These are phyloP conservation scores for Maudiozyma saulgeensis DNA, from an alignment of 805 yeast genomes.

Conservation along the genomic window DNA sequence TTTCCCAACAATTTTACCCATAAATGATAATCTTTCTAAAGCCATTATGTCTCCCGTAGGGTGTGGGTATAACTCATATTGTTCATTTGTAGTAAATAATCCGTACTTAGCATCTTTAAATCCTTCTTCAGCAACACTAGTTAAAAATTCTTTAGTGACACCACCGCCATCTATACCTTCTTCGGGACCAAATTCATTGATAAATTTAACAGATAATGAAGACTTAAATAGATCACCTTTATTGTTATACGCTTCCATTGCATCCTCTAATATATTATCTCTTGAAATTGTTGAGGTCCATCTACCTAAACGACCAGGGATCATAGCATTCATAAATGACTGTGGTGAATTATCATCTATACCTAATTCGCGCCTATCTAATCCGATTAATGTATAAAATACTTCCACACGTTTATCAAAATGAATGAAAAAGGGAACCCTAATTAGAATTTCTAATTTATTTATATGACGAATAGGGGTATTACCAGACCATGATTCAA, in stretches of 20 bases:
- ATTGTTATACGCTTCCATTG: constrained; percentile 48
- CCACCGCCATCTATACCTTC: constrained; percentile 99
- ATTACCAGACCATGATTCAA: constrained; percentile 5
- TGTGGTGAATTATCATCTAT: not conserved
- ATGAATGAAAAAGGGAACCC: constrained; percentile 71
- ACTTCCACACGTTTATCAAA: constrained; percentile 66
- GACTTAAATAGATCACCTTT: constrained; percentile 50
- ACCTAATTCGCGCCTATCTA: constrained; percentile 36
- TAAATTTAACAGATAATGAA: constrained; percentile 54
- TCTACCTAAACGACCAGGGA: not conserved
- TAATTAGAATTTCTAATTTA: constrained; percentile 44
- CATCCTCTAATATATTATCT: constrained; percentile 64
- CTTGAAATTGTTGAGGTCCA: constrained; percentile 51
- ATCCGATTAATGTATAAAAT: constrained; percentile 52
- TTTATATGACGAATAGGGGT: constrained; percentile 12
- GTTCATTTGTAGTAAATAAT: constrained; percentile 36
- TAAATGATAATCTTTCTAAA: constrained; percentile 40
- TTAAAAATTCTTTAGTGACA: constrained; percentile 80
- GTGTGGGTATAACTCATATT: constrained; percentile 62
- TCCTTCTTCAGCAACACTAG: constrained; percentile 60
- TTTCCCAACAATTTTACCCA: constrained; percentile 82
- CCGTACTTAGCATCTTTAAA: constrained; percentile 33
- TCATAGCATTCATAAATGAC: not conserved
- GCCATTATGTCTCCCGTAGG: constrained; percentile 16
- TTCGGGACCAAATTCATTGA: constrained; percentile 56